Evolutionary conservation across 371 early-diverging fungal species (phyloP), one percentile per base, ranked within the genome.

Genomic region (Chytridium lagenaria): DNA sequence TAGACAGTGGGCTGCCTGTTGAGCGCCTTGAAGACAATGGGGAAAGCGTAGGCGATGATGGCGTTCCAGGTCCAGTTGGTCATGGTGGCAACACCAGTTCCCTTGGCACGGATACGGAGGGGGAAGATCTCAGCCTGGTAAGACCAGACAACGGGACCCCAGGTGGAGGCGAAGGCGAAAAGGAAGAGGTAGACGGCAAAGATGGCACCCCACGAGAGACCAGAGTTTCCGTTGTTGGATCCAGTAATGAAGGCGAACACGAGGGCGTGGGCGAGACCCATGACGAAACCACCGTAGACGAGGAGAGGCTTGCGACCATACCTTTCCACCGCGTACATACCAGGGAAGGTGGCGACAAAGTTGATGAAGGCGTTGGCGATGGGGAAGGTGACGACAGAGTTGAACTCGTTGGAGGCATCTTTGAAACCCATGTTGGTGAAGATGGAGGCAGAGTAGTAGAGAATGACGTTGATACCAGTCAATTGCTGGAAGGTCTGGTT

Each of bases 111-210:
- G 49, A 83, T 74, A 23, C 81, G 78, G 61, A 84, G 76, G 23
- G 81, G 81, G 76, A 81, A 88, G 66, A 91, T 88, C 74, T 97
- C 98, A 30, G 94, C 86, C 33, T 95, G 95, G 81, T 94, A 94
- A 64, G 93, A 90, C 97, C 97, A 97, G 28, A 92, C 94, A 50
- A 92, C 85, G 26, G 97, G 95, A 12, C 95, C 96, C 96, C 95
- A 96, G 31, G 94, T 89, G 74, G 87, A 85, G 34, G 95, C 93
- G 77, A 94, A 95, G 38, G 78, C 65, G 22, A 86, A 78, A 10
- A 80, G 15, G 69, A 83, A 83, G 23, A 72, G 28, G 70, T 71
- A 80, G 38, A 81, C 67, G 63, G 68, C 55, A 59, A 82, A 49
- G 72, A 80, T 51, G 70, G 82, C 80, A 51, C 69, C 69, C 79